Conservation (phyloP, 768 basidiomycete genomes). For the Pisolithus marmoratus region DNA sequence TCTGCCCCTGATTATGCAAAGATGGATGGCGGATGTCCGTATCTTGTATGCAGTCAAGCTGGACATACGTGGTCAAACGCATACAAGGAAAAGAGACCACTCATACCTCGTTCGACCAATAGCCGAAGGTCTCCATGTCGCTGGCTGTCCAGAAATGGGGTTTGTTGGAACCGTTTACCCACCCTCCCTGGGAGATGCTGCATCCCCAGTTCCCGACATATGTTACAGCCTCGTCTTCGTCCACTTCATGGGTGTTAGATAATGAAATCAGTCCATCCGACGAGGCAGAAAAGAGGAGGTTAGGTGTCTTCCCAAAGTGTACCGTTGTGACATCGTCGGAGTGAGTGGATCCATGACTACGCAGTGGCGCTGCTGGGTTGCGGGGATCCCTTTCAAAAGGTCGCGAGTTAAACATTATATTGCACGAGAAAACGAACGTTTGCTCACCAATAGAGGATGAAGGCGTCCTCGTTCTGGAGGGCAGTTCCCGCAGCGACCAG, state of each 20-base stretch:
- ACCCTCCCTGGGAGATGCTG: conserved; percentile 73
- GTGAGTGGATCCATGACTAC: conserved; percentile 80
- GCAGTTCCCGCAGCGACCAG: conserved; percentile 82
- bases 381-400: conserved; percentile 68
- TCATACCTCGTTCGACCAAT: conserved; percentile 70
- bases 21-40: conserved; percentile 64
- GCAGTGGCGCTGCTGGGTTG: conserved; percentile 61
- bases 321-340: conserved; percentile 89
- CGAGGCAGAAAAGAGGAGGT: conserved; percentile 70
- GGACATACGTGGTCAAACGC: neutral
- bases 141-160: conserved; percentile 74
- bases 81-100: neutral
- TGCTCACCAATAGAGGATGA: conserved; percentile 76
- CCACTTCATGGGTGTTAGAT: conserved; percentile 65
- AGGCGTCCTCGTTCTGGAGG: conserved; percentile 73
- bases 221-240: conserved; percentile 83
- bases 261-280: conserved; percentile 78
- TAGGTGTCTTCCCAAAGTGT: conserved; percentile 42
- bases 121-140: conserved; percentile 92
- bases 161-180: conserved; percentile 38
- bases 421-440: neutral
- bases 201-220: conserved; percentile 85
- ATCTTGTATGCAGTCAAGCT: conserved; percentile 57
- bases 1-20: conserved; percentile 46
- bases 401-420: neutral